Percentiles rank a stretch among this genome's conserved stretches.
phyloP scores from a whole-genome alignment of 2,329 filamentous ascomycete species.

The Talaromyces sp. region DNA sequence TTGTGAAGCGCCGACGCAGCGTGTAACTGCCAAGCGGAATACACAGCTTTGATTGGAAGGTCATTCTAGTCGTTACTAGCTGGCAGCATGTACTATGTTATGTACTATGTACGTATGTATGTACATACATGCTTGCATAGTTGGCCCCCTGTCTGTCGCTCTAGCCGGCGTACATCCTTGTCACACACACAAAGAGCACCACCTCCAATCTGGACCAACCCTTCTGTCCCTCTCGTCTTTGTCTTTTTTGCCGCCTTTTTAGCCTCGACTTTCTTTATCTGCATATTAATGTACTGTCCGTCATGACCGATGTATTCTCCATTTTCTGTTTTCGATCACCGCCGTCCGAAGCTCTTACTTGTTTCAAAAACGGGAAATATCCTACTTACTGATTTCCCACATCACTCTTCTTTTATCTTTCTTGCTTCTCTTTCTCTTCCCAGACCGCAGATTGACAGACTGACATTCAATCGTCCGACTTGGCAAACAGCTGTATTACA shows the following conservation, averaged over 20 bases:
- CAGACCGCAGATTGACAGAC: constrained; percentile 14
- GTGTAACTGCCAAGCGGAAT: background rate
- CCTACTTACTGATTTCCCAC: background rate
- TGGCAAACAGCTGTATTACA: constrained; percentile 35
- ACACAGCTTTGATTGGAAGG: constrained; percentile 16
- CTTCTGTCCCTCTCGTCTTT: background rate
- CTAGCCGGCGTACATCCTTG: constrained; percentile 19
- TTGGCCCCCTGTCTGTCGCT: constrained; percentile 17
- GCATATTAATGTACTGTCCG: background rate
- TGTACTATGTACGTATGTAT: background rate
- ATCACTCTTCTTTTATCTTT: background rate
- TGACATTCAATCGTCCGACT: constrained; percentile 1
- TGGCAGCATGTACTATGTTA: background rate
- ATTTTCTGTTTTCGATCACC: background rate
- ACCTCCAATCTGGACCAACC: constrained; percentile 9
- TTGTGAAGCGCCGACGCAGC: background rate
- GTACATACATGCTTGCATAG: constrained; percentile 12
- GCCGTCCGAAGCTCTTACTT: background rate
- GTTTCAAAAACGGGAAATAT: background rate
- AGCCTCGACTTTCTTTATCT: constrained; percentile 5
- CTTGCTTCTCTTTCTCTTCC: constrained; percentile 21
- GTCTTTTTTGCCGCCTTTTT: background rate
- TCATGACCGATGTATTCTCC: background rate
- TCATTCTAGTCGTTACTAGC: constrained; percentile 18
- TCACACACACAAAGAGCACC: constrained; percentile 20